phyloP scores from a whole-genome alignment of 768 basidiomycete species.

The Hericium rajendrae region DNA sequence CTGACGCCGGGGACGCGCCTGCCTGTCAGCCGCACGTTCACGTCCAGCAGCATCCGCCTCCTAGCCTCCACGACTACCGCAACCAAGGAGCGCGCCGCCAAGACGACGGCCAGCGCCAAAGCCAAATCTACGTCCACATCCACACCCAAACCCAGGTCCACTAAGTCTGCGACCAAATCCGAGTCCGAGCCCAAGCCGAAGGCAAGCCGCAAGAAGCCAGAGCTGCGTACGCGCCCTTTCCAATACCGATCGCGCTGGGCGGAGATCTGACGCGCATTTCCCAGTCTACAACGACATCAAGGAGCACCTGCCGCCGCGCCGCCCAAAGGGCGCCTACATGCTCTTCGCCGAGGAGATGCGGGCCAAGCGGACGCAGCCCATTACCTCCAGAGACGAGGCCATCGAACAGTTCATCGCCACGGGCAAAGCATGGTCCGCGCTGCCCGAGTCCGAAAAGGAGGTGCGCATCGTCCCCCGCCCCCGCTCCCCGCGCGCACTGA shows the following conservation, averaged over 20 bases:
- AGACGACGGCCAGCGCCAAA: background rate
- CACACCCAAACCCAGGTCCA: background rate
- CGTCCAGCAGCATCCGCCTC: background rate
- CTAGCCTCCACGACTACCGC: conserved; percentile 1
- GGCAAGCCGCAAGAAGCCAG: background rate
- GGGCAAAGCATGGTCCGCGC: background rate
- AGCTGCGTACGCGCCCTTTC: background rate
- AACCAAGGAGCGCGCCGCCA: background rate
- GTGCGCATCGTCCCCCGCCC: background rate
- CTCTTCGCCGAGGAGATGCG: background rate
- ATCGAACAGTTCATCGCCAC: background rate
- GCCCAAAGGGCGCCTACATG: background rate
- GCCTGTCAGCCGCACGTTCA: background rate
- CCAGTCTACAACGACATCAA: background rate
- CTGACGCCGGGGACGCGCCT: background rate
- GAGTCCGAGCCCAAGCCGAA: conserved; percentile 1
- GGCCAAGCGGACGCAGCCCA: background rate
- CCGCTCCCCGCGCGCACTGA: background rate
- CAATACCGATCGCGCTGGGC: background rate
- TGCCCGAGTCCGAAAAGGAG: conserved; percentile 10
- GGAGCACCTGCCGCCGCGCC: background rate
- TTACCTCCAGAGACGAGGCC: background rate
- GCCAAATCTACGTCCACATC: background rate
- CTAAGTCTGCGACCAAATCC: background rate
- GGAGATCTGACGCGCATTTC: background rate